Evolutionary conservation across 2,329 filamentous ascomycete genomes (phyloP).

Genomic region (Scytalidium lignicola): DNA sequence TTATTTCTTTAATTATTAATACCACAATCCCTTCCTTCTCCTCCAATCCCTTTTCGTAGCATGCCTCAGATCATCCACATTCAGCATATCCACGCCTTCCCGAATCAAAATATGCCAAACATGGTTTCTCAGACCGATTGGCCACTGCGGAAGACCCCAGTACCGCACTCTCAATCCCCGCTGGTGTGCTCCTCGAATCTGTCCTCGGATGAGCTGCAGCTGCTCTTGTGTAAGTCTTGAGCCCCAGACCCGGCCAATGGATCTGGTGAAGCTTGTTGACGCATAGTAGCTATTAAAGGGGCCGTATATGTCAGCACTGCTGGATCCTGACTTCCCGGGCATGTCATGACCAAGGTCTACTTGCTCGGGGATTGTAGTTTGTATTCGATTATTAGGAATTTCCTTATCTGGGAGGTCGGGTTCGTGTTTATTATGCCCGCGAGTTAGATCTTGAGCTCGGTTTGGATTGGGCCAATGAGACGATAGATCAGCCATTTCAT

Average conservation of each 20-base stretch:
- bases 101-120: constrained; percentile 49
- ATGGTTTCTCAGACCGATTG: constrained; percentile 44
- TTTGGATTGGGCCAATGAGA: too few species aligned
- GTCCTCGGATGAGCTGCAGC: constrained; percentile 34
- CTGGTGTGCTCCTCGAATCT: constrained; percentile 41
- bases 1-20: too few species aligned
- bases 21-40: too few species aligned
- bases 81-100: constrained; percentile 55
- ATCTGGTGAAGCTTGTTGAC: constrained; percentile 47
- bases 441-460: too few species aligned
- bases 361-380: too few species aligned
- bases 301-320: constrained; percentile 31
- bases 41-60: too few species aligned
- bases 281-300: constrained; percentile 59
- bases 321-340: too few species aligned
- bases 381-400: too few species aligned
- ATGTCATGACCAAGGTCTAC: too few species aligned
- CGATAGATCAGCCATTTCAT: constrained; percentile 20
- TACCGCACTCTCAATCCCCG: constrained; percentile 52
- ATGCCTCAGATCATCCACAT: constrained; percentile 51
- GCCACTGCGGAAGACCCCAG: constrained; percentile 56
- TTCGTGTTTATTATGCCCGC: too few species aligned
- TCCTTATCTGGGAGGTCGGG: too few species aligned
- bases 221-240: constrained; percentile 42
- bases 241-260: constrained; percentile 45